Conservation (phyloP, 208 protist species). For the Tritrichomonas foetus region DNA sequence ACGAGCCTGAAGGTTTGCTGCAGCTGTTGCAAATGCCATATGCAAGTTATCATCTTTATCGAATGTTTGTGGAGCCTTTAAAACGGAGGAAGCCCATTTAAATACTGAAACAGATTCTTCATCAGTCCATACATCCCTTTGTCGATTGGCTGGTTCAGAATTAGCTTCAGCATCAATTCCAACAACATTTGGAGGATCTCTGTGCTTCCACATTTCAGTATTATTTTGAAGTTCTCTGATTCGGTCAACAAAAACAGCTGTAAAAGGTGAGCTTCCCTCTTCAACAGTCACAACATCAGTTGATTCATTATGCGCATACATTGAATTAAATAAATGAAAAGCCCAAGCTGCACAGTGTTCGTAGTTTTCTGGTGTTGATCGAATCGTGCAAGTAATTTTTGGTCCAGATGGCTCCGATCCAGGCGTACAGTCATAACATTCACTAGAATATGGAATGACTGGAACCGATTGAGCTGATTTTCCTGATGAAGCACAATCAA, state of each 20-base stretch:
- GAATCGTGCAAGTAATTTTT: conserved; percentile 26
- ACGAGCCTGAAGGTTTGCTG: background rate
- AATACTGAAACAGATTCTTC: background rate
- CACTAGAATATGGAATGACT: background rate
- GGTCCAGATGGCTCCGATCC: background rate
- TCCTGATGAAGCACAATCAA: conserved; percentile 38
- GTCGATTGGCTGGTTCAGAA: background rate
- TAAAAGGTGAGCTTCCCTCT: background rate
- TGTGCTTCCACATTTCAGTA: background rate
- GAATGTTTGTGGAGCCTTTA: background rate
- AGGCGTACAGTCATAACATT: background rate
- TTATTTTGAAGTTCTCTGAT: background rate
- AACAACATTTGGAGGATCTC: background rate
- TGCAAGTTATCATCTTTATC: background rate
- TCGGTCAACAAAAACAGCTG: background rate
- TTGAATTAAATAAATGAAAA: background rate
- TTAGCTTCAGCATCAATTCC: background rate
- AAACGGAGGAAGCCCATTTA: background rate
- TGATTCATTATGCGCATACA: background rate
- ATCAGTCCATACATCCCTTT: background rate
- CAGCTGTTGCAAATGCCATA: background rate
- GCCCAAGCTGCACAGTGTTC: conserved; percentile 26
- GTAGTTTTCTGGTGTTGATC: background rate
- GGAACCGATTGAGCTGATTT: conserved; percentile 5
- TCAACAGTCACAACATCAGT: background rate